Conservation (phyloP, 768 basidiomycete species). For the Lentinula sp. region DNA sequence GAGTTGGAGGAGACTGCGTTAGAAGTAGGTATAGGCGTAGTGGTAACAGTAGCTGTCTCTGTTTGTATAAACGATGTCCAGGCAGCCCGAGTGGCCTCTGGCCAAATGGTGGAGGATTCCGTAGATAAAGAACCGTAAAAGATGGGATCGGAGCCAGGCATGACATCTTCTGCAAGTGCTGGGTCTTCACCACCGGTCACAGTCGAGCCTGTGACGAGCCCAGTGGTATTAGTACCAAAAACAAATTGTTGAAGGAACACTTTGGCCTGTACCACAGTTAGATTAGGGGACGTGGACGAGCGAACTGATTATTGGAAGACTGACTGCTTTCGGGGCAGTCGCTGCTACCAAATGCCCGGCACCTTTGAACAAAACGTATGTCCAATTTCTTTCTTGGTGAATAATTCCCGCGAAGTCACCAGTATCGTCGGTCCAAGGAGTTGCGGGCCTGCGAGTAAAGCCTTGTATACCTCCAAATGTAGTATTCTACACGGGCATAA, state of each 20-base stretch:
- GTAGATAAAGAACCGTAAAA: conserved; percentile 36
- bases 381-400: conserved; percentile 71
- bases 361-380: conserved; percentile 36
- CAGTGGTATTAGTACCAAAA: conserved; percentile 54
- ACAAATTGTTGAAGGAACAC: conserved; percentile 63
- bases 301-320: conserved; percentile 6
- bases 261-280: conserved; percentile 37
- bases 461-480: conserved; percentile 76
- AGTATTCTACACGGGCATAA: conserved; percentile 46
- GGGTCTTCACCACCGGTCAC: conserved; percentile 42
- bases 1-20: not conserved
- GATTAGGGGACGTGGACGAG: not conserved
- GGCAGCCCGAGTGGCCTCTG: conserved; percentile 47
- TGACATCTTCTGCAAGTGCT: conserved; percentile 25
- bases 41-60: not conserved
- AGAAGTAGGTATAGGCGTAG: not conserved
- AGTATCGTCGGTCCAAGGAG: conserved; percentile 57
- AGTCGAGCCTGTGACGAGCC: conserved; percentile 36
- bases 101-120: conserved; percentile 47
- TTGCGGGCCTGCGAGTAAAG: conserved; percentile 62
- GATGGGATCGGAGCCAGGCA: conserved; percentile 35
- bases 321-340: conserved; percentile 29
- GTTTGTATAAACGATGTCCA: conserved; percentile 48
- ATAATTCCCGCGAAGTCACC: conserved; percentile 61
- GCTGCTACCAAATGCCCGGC: conserved; percentile 37